Conservation (phyloP, 177 flowering plant species). For the Vitis hybrid region DNA sequence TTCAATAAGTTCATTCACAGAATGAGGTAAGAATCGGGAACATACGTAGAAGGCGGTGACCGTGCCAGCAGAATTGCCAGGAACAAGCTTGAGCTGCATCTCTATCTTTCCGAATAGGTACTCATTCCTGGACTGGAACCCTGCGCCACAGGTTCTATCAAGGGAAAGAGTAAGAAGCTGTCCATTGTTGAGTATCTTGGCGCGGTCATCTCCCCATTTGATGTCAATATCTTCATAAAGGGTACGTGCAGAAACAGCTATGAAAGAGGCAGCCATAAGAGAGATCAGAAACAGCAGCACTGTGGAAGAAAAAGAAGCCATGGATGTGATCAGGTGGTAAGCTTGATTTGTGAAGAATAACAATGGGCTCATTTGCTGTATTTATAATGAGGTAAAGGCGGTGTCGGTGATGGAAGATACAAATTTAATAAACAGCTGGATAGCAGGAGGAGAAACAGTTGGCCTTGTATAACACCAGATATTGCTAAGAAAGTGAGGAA, state of each 20-base stretch:
- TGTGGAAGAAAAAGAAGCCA: neutral
- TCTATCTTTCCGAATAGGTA: slow-evolving; percentile 23
- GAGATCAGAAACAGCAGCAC: neutral
- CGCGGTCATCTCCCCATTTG: slow-evolving; percentile 28
- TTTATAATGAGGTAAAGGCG: too few species aligned
- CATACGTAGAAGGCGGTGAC: slow-evolving; percentile 23
- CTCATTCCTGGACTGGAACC: slow-evolving; percentile 20
- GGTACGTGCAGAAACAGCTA: slow-evolving; percentile 9
- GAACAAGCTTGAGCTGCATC: slow-evolving; percentile 33
- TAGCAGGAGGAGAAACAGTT: too few species aligned
- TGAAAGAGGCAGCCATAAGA: neutral
- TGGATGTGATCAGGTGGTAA: neutral
- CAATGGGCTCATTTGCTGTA: too few species aligned
- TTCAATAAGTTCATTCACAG: too few species aligned
- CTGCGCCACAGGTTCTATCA: slow-evolving; percentile 29
- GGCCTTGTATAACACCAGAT: too few species aligned
- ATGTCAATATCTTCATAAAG: slow-evolving; percentile 17
- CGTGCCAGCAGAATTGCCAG: slow-evolving; percentile 26
- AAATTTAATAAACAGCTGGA: too few species aligned
- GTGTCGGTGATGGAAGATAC: too few species aligned
- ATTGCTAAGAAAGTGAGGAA: too few species aligned
- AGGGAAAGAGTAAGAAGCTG: slow-evolving; percentile 26
- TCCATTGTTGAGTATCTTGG: slow-evolving; percentile 17
- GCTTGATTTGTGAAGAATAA: too few species aligned
- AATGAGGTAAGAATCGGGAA: neutral